These are phyloP conservation scores for Paracamarosporium sp. DNA, from an alignment of 2,329 filamentous ascomycete genomes.

Conservation along the genomic window DNA sequence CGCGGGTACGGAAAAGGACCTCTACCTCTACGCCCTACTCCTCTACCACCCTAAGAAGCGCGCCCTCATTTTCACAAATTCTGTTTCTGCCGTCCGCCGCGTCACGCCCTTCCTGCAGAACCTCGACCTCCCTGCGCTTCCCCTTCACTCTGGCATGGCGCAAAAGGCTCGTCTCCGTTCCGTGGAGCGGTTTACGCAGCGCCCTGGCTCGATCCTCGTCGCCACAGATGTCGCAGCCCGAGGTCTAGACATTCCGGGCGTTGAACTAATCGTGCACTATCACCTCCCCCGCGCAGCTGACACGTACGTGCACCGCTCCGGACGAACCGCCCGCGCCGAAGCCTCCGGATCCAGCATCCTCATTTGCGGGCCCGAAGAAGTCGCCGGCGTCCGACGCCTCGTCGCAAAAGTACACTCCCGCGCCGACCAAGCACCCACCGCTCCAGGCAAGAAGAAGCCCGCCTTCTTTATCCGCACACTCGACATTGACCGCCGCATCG, in stretches of 20 bases:
- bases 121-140: constrained; percentile 76
- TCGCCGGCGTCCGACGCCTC: constrained; percentile 80
- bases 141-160: constrained; percentile 91
- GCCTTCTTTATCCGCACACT: constrained; percentile 78
- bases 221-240: constrained; percentile 94
- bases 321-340: constrained; percentile 86
- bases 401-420: constrained; percentile 84
- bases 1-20: constrained; percentile 92
- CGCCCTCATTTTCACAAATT: constrained; percentile 93
- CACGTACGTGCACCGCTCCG: constrained; percentile 93
- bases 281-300: constrained; percentile 92
- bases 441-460: constrained; percentile 59
- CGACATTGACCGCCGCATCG: constrained; percentile 81
- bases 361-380: constrained; percentile 90
- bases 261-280: constrained; percentile 92
- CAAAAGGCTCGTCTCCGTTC: constrained; percentile 95
- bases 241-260: constrained; percentile 89
- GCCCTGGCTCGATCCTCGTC: constrained; percentile 73
- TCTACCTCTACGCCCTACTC: constrained; percentile 89
- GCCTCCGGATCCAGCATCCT: constrained; percentile 81
- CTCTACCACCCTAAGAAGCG: constrained; percentile 81
- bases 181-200: constrained; percentile 82
- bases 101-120: constrained; percentile 84
- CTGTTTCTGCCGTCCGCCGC: constrained; percentile 88
- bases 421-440: constrained; percentile 50